A percentile compares a stretch with the other conserved stretches of the same genome.
phyloP scores from a whole-genome alignment of 441 rosid genomes.

The Omphalea diandra region DNA sequence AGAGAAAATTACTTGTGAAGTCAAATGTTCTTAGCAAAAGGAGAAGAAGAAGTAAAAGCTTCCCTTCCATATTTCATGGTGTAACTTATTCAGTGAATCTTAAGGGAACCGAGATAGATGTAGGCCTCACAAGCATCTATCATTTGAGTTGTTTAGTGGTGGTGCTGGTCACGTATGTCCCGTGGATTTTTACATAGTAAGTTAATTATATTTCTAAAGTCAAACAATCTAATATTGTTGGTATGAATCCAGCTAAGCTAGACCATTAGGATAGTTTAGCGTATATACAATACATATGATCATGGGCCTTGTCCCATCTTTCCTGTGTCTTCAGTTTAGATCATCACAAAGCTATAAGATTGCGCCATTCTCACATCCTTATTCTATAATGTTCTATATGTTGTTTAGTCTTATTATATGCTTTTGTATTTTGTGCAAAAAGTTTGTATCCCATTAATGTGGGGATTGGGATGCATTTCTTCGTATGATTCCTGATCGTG shows the following conservation, averaged over 20 bases:
- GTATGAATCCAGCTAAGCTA: conserved; percentile 6
- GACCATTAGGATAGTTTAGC: neutral
- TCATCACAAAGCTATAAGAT: neutral
- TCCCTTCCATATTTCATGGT: conserved; percentile 7
- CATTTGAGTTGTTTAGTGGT: conserved; percentile 25
- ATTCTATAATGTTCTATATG: too few relatives aligned
- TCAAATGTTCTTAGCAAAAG: neutral
- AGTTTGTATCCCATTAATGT: neutral
- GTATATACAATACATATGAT: neutral
- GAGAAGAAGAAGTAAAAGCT: too few relatives aligned
- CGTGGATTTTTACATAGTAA: conserved; percentile 26
- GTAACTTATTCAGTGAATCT: conserved; percentile 1
- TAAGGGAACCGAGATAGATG: conserved; percentile 10
- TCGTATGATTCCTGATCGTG: neutral
- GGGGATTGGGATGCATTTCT: too few relatives aligned
- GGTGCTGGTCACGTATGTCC: conserved; percentile 44
- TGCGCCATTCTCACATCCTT: neutral
- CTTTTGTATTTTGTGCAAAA: conserved; percentile 4
- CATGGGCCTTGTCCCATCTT: too few relatives aligned
- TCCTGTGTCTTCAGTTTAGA: neutral
- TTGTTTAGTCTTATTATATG: neutral
- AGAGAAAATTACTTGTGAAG: conserved; percentile 3
- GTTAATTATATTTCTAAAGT: too few relatives aligned
- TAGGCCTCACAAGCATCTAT: conserved; percentile 25
- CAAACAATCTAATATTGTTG: conserved; percentile 16